These are phyloP conservation scores for Cercophora samala DNA, from an alignment of 495 filamentous ascomycete genomes.

Conservation along the genomic window DNA sequence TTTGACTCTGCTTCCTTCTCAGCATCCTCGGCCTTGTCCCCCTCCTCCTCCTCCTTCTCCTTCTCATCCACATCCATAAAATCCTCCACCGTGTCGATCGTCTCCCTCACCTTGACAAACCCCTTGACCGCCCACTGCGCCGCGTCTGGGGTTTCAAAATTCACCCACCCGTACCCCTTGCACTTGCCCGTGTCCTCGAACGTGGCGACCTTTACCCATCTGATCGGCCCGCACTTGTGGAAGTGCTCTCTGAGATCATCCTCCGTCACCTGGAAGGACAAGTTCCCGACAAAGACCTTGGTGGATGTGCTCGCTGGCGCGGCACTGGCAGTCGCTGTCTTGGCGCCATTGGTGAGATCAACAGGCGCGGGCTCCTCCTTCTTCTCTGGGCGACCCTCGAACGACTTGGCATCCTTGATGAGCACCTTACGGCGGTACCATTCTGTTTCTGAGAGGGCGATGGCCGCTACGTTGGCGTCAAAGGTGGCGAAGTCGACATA, in stretches of 20 bases:
- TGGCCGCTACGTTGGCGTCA: constrained; percentile 63
- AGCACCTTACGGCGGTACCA: constrained; percentile 71
- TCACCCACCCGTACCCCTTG: constrained; percentile 94
- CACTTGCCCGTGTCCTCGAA: constrained; percentile 98
- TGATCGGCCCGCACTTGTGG: constrained; percentile 72
- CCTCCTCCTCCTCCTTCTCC: constrained; percentile 41
- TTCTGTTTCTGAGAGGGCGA: constrained; percentile 77
- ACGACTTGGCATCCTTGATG: constrained; percentile 87
- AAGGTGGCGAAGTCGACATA: constrained; percentile 85
- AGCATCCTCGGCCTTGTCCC: constrained; percentile 39
- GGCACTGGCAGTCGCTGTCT: neutral
- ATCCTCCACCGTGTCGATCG: constrained; percentile 50
- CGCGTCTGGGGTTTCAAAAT: constrained; percentile 73
- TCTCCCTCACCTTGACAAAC: constrained; percentile 63
- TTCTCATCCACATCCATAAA: constrained; percentile 56
- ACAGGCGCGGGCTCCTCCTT: constrained; percentile 38
- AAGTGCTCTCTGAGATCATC: constrained; percentile 78
- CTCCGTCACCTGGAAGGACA: constrained; percentile 79
- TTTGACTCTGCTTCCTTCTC: constrained; percentile 10
- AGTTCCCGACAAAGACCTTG: constrained; percentile 88
- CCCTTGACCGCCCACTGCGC: constrained; percentile 79
- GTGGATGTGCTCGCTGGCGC: constrained; percentile 56
- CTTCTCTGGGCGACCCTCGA: constrained; percentile 66
- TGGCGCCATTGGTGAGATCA: constrained; percentile 26
- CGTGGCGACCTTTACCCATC: constrained; percentile 79